phyloP scores from a whole-genome alignment of 345 rosid species.

The Salix suchowensis region DNA sequence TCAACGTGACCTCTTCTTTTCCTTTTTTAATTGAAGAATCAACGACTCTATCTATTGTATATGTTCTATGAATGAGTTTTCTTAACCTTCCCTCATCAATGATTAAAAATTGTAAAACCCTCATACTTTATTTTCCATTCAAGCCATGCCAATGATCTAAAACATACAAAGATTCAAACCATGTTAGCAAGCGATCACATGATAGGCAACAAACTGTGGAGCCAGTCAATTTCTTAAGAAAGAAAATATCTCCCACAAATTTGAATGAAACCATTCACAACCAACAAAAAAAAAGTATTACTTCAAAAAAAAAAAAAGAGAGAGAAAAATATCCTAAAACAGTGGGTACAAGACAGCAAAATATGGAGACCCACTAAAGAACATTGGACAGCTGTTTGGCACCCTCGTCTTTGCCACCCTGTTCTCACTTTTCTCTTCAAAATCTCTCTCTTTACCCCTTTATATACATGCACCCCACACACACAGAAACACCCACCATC shows the following conservation, averaged over 20 bases:
- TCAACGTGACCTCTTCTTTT: no score
- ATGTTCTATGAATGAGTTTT: no score
- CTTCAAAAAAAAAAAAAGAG: no score
- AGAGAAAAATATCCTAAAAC: not conserved
- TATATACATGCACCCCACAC: not conserved
- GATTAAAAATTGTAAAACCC: not conserved
- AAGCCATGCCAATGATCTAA: not conserved
- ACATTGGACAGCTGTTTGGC: constrained; percentile 13
- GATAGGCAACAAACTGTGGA: not conserved
- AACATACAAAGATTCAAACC: not conserved
- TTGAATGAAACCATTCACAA: not conserved
- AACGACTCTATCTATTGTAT: no score
- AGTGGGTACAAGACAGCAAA: constrained; percentile 7
- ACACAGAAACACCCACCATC: not conserved
- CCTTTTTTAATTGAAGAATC: no score
- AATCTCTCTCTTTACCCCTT: not conserved
- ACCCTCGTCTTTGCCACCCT: constrained; percentile 16
- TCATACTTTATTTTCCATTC: not conserved
- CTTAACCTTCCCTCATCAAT: no score
- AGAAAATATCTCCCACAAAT: not conserved
- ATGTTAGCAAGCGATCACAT: not conserved
- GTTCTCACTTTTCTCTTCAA: not conserved
- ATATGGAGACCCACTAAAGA: not conserved
- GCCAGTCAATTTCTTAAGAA: no score
- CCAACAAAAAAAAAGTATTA: no score